phyloP scores from a whole-genome alignment of 176 grass and related monocot species.

The Phyllostachys edulis region DNA sequence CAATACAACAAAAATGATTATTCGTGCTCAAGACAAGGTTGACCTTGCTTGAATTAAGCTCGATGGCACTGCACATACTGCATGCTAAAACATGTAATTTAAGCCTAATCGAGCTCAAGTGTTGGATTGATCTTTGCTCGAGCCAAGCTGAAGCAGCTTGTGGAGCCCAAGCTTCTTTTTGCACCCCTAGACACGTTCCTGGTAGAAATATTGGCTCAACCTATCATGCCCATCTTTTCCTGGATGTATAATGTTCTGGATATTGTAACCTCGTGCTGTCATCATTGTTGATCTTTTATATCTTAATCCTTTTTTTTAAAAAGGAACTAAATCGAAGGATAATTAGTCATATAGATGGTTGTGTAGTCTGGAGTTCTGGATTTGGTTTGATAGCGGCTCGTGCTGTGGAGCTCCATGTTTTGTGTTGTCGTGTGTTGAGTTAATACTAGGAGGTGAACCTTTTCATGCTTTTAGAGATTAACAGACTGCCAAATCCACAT shows the following conservation, averaged over 20 bases:
- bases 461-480: not conserved
- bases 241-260: not conserved
- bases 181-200: not conserved
- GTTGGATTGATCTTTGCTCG: not conserved
- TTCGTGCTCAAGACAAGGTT: not conserved
- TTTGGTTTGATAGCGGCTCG: not conserved
- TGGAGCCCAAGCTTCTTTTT: conserved; percentile 3
- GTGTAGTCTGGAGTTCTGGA: not conserved
- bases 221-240: not conserved
- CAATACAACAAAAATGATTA: not conserved
- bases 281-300: not conserved
- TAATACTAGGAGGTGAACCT: not conserved
- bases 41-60: not conserved
- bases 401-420: not conserved
- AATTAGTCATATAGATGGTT: not conserved
- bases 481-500: not conserved
- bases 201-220: not conserved
- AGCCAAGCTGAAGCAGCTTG: not conserved
- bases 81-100: not conserved
- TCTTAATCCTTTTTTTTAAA: not conserved
- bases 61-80: not conserved
- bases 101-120: not conserved
- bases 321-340: not conserved
- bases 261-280: not conserved
- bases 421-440: not conserved